phyloP scores from a whole-genome alignment of 176 grass and related monocot species.

The Chloris gayana region DNA sequence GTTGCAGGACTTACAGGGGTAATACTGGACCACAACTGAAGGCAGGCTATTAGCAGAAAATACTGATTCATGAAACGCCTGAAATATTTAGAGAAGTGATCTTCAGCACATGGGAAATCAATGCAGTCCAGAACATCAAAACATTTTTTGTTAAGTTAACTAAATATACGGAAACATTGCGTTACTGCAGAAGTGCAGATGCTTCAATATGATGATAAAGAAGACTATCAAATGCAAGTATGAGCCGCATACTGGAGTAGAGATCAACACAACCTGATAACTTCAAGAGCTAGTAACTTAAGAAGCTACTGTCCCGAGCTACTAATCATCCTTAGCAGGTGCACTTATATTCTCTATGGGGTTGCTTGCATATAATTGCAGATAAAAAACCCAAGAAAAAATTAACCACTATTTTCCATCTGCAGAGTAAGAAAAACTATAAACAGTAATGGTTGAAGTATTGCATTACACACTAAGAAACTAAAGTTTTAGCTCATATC shows the following conservation, averaged over 20 bases:
- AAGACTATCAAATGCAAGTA: not conserved
- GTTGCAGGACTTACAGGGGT: slow-evolving; percentile 88
- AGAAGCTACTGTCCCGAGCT: not conserved
- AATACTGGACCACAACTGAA: slow-evolving; percentile 86
- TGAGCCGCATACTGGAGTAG: slow-evolving; percentile 8
- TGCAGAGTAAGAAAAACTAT: not conserved
- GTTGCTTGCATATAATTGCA: not conserved
- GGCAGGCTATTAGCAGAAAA: slow-evolving; percentile 89
- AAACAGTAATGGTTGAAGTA: not conserved
- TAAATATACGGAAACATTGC: slow-evolving; percentile 17
- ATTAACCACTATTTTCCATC: not conserved
- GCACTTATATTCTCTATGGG: not conserved
- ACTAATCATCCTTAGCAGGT: slow-evolving; percentile 15
- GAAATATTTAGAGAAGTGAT: slow-evolving; percentile 41
- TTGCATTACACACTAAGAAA: not conserved
- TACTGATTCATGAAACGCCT: slow-evolving; percentile 99
- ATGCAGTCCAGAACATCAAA: not conserved
- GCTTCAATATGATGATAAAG: slow-evolving; percentile 29
- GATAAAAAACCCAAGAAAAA: no score
- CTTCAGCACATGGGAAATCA: not conserved
- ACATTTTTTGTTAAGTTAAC: slow-evolving; percentile 6
- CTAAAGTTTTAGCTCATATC: slow-evolving; percentile 4
- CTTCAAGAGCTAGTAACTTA: not conserved
- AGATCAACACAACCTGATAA: not conserved
- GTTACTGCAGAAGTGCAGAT: not conserved